These are phyloP conservation scores for Trichosporon ovoides DNA, from an alignment of 1,284 basidiomycete species.

Conservation along the genomic window DNA sequence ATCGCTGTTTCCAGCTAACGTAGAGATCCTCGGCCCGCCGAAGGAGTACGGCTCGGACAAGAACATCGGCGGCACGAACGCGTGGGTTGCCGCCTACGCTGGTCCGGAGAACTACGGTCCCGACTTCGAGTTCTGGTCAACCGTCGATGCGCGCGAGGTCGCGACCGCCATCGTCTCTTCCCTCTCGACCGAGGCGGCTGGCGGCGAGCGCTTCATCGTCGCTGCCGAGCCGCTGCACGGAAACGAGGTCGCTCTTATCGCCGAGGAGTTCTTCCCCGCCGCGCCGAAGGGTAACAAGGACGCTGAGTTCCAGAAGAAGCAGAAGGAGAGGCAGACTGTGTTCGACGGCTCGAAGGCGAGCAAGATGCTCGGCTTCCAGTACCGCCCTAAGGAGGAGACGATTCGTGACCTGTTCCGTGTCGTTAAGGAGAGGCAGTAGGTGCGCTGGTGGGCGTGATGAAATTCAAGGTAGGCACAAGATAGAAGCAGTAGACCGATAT, in stretches of 20 bases:
- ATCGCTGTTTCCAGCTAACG: background rate
- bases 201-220: conserved; percentile 58
- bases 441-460: too few species aligned
- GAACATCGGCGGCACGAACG: conserved; percentile 1
- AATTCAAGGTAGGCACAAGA: too few species aligned
- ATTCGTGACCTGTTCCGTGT: background rate
- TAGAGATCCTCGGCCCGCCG: conserved; percentile 3
- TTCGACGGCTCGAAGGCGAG: conserved; percentile 35
- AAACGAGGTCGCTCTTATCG: conserved; percentile 25
- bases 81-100: background rate
- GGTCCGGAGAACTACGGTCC: background rate
- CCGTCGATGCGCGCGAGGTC: conserved; percentile 17
- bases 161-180: conserved; percentile 3
- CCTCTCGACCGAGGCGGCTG: conserved; percentile 43
- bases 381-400: conserved; percentile 16
- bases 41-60: conserved; percentile 5
- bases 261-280: conserved; percentile 1
- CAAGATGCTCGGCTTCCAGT: conserved; percentile 34
- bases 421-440: background rate
- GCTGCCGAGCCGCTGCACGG: conserved; percentile 41
- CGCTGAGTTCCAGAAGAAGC: conserved; percentile 6
- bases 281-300: conserved; percentile 8
- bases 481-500: too few species aligned
- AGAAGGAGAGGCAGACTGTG: conserved; percentile 7
- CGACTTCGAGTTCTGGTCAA: background rate